Evolutionary conservation across 164 flowering plant species (phyloP).

Genomic region (Magnolia sinica): DNA sequence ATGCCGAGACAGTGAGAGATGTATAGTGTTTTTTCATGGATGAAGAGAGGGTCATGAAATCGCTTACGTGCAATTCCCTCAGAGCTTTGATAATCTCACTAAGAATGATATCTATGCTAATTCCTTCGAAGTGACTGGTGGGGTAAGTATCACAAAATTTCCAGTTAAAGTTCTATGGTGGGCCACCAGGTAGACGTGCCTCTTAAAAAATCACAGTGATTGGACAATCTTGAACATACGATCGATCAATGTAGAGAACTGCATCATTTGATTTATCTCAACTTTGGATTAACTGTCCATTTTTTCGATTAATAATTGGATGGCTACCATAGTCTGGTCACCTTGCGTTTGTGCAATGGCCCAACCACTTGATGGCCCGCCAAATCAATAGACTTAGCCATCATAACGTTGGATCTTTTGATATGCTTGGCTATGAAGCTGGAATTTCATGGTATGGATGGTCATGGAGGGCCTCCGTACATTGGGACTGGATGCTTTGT

Average conservation of each 20-base stretch:
- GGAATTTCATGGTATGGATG: conserved; percentile 22
- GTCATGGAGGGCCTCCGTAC: conserved; percentile 28
- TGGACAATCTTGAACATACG: not conserved
- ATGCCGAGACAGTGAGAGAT: conserved; percentile 29
- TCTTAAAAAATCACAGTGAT: not conserved
- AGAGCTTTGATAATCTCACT: conserved; percentile 20
- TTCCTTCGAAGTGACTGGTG: not conserved
- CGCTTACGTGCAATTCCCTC: conserved; percentile 33
- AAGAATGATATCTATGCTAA: conserved; percentile 21
- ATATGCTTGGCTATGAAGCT: conserved; percentile 11
- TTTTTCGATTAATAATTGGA: too few relatives aligned
- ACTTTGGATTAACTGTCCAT: not conserved
- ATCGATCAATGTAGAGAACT: not conserved
- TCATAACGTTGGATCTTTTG: too few relatives aligned
- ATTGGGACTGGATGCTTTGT: conserved; percentile 37
- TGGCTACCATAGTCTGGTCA: not conserved
- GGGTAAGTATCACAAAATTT: conserved; percentile 10
- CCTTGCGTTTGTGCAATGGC: not conserved
- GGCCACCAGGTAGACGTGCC: not conserved
- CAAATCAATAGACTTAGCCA: too few relatives aligned
- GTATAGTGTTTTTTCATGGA: conserved; percentile 34
- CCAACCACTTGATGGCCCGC: not conserved
- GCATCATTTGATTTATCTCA: not conserved
- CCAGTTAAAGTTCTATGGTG: not conserved
- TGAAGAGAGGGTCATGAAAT: conserved; percentile 28